Base-by-base conservation (phyloP, 345 rosid species). In the Citrus cavaleriei region DNA sequence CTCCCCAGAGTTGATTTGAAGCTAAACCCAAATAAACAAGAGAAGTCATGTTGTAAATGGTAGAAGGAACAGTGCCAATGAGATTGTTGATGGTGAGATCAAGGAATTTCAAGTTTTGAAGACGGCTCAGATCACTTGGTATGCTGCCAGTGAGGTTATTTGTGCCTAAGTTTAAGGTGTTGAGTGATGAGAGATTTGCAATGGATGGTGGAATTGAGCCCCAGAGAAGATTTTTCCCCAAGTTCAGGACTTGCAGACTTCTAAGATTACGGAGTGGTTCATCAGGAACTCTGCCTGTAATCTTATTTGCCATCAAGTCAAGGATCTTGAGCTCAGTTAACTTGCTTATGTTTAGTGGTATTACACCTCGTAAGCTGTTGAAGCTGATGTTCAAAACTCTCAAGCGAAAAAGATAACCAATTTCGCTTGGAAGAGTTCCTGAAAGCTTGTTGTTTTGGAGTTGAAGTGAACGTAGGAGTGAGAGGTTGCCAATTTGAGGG, bases 401-500 rank as follows among this genome's bases (percentile, higher is more conserved):
- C 64, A 89, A 70, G n/a, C 83, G 86, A 38, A 75, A 75, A 63
- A 87, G 88, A 80, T 83, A 70, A 16, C 81, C 77, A 70, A 88
- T 81, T 82, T 87, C 78, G 22, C 49, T 62, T 5, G 91, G 89
- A 75, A 87, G 65, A 28, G 62, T 37, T 4, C 89, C 91, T 42
- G 68, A 46, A 61, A 86, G 82, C 54, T 79, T 87, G 62, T 86
- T 89, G 59, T 77, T 82, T 68, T 85, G 85, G 64, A 89, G 88
- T 54, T 89, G 69, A 62, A 87, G 86, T 28, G 91, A 86, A 22
- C 72, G 68, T 75, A 89, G 92, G 63, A 83, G 85, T 40, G 78
- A 63, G 69, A 89, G 85, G 63, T 87, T 89, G 73, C 89, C 85
- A 55, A 89, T 81, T 4, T 72, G 72, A 49, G 91, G 86, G 49